phyloP scores from a whole-genome alignment of 2,329 filamentous ascomycete species.

The Fusarium brevicatenulatum region DNA sequence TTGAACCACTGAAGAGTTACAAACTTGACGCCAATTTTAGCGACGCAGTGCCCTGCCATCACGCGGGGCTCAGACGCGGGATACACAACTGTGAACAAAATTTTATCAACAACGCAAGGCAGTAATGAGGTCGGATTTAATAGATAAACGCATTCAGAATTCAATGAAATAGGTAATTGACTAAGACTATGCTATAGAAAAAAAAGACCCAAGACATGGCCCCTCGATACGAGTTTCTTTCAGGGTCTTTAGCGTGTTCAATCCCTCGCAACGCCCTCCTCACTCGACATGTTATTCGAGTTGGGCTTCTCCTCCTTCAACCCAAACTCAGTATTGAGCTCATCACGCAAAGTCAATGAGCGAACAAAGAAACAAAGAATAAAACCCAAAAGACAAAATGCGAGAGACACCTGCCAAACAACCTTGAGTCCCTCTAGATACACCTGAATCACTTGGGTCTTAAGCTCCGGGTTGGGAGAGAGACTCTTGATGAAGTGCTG shows the following conservation, averaged over 20 bases:
- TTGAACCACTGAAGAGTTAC: background rate
- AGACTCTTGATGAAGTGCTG: conserved; percentile 24
- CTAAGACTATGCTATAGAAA: background rate
- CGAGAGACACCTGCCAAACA: background rate
- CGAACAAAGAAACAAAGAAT: conserved; percentile 7
- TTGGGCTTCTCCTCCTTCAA: background rate
- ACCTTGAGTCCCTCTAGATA: conserved; percentile 17
- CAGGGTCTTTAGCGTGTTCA: background rate
- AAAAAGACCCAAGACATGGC: background rate
- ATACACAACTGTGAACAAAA: background rate
- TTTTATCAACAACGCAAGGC: background rate
- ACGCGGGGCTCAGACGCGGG: background rate
- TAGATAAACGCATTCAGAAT: background rate
- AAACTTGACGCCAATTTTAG: background rate
- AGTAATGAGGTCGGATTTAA: background rate
- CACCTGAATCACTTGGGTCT: conserved; percentile 32
- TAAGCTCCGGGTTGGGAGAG: background rate
- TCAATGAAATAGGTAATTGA: background rate
- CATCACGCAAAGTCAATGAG: background rate
- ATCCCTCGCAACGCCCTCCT: background rate
- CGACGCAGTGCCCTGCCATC: background rate
- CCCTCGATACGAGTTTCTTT: background rate
- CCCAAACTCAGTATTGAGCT: conserved; percentile 1
- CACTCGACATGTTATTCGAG: background rate
- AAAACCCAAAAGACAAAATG: background rate